Evolutionary conservation across 257 asterid genomes (phyloP).

Genomic region (Sherardia arvensis): DNA sequence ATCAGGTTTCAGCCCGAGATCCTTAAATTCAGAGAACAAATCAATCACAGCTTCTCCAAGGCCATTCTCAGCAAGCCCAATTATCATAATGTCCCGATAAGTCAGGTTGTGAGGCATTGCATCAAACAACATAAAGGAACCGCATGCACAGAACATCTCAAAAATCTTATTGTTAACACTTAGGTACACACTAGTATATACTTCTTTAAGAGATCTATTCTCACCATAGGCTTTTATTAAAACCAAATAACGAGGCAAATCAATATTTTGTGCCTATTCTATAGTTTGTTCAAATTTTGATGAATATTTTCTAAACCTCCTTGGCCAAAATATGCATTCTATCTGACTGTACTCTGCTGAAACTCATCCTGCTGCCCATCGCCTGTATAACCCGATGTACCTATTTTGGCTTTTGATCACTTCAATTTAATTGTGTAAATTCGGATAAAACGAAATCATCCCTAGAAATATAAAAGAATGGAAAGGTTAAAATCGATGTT

Average conservation of each 20-base stretch:
- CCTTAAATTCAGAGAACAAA: slow-evolving; percentile 59
- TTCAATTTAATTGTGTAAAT: too few species aligned
- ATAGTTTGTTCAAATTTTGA: too few species aligned
- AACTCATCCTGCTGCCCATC: too few species aligned
- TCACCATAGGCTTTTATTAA: slow-evolving; percentile 59
- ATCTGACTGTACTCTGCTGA: too few species aligned
- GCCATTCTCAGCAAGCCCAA: slow-evolving; percentile 61
- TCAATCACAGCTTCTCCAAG: slow-evolving; percentile 57
- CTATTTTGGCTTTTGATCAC: too few species aligned
- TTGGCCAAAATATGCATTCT: too few species aligned
- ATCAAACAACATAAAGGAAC: slow-evolving; percentile 50
- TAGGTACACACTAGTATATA: slow-evolving; percentile 33
- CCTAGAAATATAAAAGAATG: too few species aligned
- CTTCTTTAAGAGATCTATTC: slow-evolving; percentile 48
- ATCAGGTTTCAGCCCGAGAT: slow-evolving; percentile 57
- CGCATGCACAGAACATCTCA: slow-evolving; percentile 65
- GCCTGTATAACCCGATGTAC: neutral
- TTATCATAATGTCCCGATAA: slow-evolving; percentile 79
- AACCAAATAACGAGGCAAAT: slow-evolving; percentile 38
- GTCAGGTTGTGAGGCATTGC: slow-evolving; percentile 61
- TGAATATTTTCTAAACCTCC: too few species aligned
- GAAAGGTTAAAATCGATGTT: too few species aligned
- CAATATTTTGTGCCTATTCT: too few species aligned
- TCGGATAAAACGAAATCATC: too few species aligned
- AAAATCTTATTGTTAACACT: slow-evolving; percentile 48